These are phyloP conservation scores for Cinchona pubescens DNA, from an alignment of 257 asterid genomes.

Conservation along the genomic window DNA sequence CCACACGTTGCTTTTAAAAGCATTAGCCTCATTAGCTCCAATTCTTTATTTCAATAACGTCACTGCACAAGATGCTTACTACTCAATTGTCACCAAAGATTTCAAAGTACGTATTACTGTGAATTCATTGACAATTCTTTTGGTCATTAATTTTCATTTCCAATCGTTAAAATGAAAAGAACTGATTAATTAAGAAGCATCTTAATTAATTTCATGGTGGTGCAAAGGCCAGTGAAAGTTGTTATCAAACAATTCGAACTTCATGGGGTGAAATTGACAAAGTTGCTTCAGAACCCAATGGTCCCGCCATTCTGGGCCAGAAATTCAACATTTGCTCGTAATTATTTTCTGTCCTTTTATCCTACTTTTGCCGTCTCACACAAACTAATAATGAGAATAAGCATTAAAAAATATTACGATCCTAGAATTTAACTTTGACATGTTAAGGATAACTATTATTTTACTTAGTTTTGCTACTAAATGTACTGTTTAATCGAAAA, in stretches of 20 bases:
- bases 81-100: conserved; percentile 45
- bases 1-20: conserved; percentile 81
- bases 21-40: conserved; percentile 82
- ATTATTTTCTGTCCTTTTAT: too few relatives aligned
- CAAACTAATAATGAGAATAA: too few relatives aligned
- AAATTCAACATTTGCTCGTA: conserved; percentile 56
- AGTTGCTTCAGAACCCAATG: conserved; percentile 44
- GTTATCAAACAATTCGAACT: conserved; percentile 44
- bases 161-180: too few relatives aligned
- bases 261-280: conserved; percentile 69
- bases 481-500: too few relatives aligned
- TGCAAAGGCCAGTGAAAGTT: conserved; percentile 44
- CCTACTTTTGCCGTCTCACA: too few relatives aligned
- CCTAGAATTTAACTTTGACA: too few relatives aligned
- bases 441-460: too few relatives aligned
- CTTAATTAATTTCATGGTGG: too few relatives aligned
- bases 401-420: too few relatives aligned
- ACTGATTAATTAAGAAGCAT: too few relatives aligned
- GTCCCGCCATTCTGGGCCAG: conserved; percentile 44
- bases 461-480: too few relatives aligned
- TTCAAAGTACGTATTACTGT: conserved; percentile 59
- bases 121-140: too few relatives aligned
- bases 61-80: conserved; percentile 61
- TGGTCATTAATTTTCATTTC: background rate
- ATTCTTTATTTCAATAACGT: conserved; percentile 66